These are phyloP conservation scores for Talaromyces pinophilus DNA, from an alignment of 2,329 filamentous ascomycete species.

Conservation along the genomic window DNA sequence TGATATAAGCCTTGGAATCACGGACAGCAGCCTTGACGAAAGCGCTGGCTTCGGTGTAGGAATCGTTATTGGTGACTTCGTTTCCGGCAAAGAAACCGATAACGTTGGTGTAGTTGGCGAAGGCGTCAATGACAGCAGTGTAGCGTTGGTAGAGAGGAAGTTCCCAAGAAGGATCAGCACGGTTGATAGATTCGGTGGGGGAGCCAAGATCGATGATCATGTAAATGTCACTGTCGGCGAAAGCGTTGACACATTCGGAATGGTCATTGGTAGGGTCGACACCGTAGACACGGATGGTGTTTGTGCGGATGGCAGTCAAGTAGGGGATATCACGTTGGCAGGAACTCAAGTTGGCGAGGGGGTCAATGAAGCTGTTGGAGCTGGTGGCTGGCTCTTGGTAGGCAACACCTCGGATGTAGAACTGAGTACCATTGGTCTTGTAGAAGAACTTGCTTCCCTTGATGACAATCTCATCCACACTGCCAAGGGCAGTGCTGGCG, in stretches of 20 bases:
- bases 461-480: constrained; percentile 54
- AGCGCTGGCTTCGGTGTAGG: constrained; percentile 86
- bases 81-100: constrained; percentile 99
- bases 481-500: constrained; percentile 52
- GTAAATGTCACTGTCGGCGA: constrained; percentile 88
- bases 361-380: constrained; percentile 69
- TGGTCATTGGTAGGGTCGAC: constrained; percentile 80
- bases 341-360: constrained; percentile 68
- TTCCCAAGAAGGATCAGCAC: constrained; percentile 76
- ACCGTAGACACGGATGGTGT: constrained; percentile 93
- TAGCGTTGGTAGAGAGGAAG: constrained; percentile 77
- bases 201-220: constrained; percentile 88
- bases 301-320: constrained; percentile 76
- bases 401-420: constrained; percentile 89
- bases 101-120: constrained; percentile 83
- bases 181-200: constrained; percentile 81
- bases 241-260: constrained; percentile 76
- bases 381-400: constrained; percentile 67
- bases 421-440: constrained; percentile 74
- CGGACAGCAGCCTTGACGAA: constrained; percentile 98
- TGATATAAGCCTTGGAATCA: constrained; percentile 94
- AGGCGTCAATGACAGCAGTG: constrained; percentile 75
- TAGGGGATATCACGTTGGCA: constrained; percentile 87
- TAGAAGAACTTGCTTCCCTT: constrained; percentile 87
- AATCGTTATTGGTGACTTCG: constrained; percentile 86